Evolutionary conservation across 2,329 filamentous ascomycete species (phyloP), one percentile per base, ranked within the genome.

Genomic region (Penicillium sp.): DNA sequence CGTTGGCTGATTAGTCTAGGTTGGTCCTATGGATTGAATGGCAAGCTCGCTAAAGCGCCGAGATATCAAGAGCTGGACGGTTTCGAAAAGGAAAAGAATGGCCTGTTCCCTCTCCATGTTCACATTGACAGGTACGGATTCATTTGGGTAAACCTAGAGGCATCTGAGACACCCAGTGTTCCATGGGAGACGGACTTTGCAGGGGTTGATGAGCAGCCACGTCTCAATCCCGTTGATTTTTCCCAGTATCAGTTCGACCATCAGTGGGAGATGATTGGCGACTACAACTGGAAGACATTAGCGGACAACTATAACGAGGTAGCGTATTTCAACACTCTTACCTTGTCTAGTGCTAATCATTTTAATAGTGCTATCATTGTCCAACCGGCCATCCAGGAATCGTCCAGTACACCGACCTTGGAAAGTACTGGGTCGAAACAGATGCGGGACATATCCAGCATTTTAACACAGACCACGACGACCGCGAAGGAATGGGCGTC

Each of bases 261-360:
- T 69, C 73, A 75, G 41, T 87, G 84, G 83, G 81, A 85, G 66
- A 83, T 86, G 81, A 81, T 85, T 54, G 82, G 82, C 0, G 79
- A 82, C 31, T 85, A 83, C 70, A 87, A 87, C 76, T 88, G 85
- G 85, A 87, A 87, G 76, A 82, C 84, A n/a, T 72, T 86, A 30
- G 82, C 83, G 17, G 86, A 89, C 70, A 88, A 88, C 76, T 89
- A 87, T 78, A 89, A 88, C 72, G 86, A 73, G 31, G 51, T 53
- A 7, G 35, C 1, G 19, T 29, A 5, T 19, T 2, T 13, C 29
- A 9, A 4, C 26, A 8, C 23, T 38, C 7, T 15, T 9, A 7
- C 17, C 23, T 3, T 15, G 7, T 8, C 5, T 23, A 9, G 7
- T 4, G 50, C 35, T 44, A 11, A 44, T 7, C 5, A 3, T 44